Base-by-base conservation (phyloP, 108 stramenopile genomes). In the Licmophora abbreviata region DNA sequence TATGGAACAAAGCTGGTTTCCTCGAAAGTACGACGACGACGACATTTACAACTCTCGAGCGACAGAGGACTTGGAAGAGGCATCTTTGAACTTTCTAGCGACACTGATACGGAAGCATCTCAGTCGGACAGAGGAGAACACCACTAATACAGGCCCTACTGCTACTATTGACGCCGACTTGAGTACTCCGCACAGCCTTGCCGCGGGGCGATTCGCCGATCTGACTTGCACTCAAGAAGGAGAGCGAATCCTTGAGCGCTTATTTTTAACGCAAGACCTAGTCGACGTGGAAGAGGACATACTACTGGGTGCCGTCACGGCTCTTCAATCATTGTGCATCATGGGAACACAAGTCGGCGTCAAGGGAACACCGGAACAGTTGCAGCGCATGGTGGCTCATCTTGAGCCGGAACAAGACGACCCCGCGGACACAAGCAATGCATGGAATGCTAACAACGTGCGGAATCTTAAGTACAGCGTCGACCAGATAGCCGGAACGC, bases 271-370 rank as follows among this genome's bases (percentile, higher is more conserved):
- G n/a, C n/a, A n/a, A n/a, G 29, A 48, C 31, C 35, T 38, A 27
- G 42, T 38, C 26, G 18, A 32, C 11, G 52, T 42, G 20, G 32
- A 32, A 32, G 47, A 46, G 17, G 29, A 58, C 27, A 55, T 81
- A 6, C 47, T 83, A 23, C 56, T 47, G 47, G 68, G 59, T 23
- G 74, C 82, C 14, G 57, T 84, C 32, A 59, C 54, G 8, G 36
- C 66, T 21, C 40, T 88, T 23, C 86, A 88, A 68, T 82, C 77
- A 22, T 52, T 88, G 11, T 46, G 68, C 8, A 61, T 81, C 14
- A 42, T 74, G 48, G 86, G 67, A 4, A 80, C 66, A 57, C 76
- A 77, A 48, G 58, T 74, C 3, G 82, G 82, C 11, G 59, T 84
- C 26, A 76, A 76, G 36, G 76, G 74, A 14, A 41, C 49, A 12